Base-by-base conservation (phyloP, 176 grass and related monocot species). In the Calamus simplicifolius region DNA sequence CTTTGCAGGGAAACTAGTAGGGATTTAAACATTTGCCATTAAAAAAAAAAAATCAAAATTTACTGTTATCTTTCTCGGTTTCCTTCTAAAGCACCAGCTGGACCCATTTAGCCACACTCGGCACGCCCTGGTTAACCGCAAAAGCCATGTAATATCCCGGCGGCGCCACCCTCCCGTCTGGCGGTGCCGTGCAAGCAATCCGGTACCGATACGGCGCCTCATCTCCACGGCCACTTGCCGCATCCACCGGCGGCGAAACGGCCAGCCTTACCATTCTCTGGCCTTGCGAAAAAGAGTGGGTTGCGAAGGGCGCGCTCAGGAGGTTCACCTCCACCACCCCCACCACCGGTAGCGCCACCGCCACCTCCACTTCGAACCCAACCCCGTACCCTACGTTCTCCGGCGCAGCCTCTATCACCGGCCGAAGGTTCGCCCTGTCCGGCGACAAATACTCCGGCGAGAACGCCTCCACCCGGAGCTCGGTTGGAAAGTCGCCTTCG, bases 241-340 rank as follows among this genome's bases (percentile, higher is more conserved):
- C 29, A 15, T 27, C 19, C 5, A 26, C 49, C 5, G 49, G 17
- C 28, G 49, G 50, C 14, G 55, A 58, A 4, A 29, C 68, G 56
- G 55, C 3, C 25, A 70, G 48, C 49, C 59, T 53, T 14, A 63
- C 59, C 70, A 63, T 73, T n/a, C 58, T 52, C 49, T 73, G 70
- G 27, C 70, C 70, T 50, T 73, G 70, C 28, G 59, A 73, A 58
- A 73, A 73, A 26, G 58, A 73, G 59, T 73, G 70, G 18, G 70
- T 62, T 18, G 70, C 59, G 48, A 73, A 73, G 0, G 70, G 70
- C 27, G 58, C 58, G 70, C 70, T 73, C 27, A 63, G 58, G 27
- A 73, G 19, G 50, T 25, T 62, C 70, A 62, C 51, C 49, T 62
- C 70, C 50, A 73, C 6, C 18, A 29, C 19, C 28, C 70, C 70